Percentiles rank a stretch among this genome's conserved stretches.
Evolutionary conservation across 2,329 filamentous ascomycete species (phyloP).

Genomic region (Colletotrichum spinosum): DNA sequence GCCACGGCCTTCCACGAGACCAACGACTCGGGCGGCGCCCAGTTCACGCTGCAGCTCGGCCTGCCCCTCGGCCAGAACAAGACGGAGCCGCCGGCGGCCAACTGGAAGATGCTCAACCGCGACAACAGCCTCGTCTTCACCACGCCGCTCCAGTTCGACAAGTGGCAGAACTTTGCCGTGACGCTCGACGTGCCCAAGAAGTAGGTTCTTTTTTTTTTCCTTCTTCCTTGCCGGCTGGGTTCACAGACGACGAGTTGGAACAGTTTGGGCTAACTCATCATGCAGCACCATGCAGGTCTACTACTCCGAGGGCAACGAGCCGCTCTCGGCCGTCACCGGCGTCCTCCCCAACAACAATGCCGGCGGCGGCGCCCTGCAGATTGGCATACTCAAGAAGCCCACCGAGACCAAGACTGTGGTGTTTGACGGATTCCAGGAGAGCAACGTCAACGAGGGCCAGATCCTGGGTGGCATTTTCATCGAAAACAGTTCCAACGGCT

Average conservation of each 20-base stretch:
- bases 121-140: constrained; percentile 63
- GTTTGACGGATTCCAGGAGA: constrained; percentile 59
- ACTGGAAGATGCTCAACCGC: constrained; percentile 59
- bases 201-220: constrained; percentile 51
- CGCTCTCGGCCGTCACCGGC: constrained; percentile 59
- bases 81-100: constrained; percentile 47
- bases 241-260: not conserved
- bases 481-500: constrained; percentile 55
- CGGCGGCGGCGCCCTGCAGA: constrained; percentile 70
- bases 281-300: constrained; percentile 66
- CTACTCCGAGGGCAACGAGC: constrained; percentile 61
- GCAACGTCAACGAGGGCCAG: constrained; percentile 62
- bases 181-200: constrained; percentile 68
- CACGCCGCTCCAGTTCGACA: constrained; percentile 58
- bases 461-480: constrained; percentile 64
- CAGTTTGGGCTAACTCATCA: not conserved
- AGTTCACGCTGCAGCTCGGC: constrained; percentile 66
- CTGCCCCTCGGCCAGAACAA: constrained; percentile 56
- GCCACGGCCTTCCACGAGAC: constrained; percentile 64
- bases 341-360: constrained; percentile 62
- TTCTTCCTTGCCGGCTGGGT: not conserved
- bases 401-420: constrained; percentile 56
- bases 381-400: constrained; percentile 72
- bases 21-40: constrained; percentile 59
- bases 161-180: constrained; percentile 72